Percentiles rank a stretch among this genome's conserved stretches.
Conservation (phyloP, 768 basidiomycete genomes). For the Rhizopogon rudus region DNA sequence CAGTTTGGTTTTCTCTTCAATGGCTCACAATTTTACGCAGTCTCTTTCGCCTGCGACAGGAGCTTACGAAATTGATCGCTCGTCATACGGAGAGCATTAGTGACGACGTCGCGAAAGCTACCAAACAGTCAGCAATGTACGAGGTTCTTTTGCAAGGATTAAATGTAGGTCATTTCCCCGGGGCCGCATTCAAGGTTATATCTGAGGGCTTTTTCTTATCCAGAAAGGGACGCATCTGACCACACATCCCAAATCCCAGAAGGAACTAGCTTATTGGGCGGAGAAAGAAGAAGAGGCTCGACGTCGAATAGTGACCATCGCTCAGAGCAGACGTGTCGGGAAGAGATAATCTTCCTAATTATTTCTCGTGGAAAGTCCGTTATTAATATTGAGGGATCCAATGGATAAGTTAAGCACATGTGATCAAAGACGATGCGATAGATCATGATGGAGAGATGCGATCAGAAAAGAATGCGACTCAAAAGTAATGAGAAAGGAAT, state of each 20-base stretch:
- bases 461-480: not conserved
- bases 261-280: slow-evolving; percentile 84
- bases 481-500: slow-evolving; percentile 2
- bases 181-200: not conserved
- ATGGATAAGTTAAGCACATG: slow-evolving; percentile 14
- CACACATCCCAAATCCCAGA: slow-evolving; percentile 81
- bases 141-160: slow-evolving; percentile 72
- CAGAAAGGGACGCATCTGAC: slow-evolving; percentile 66
- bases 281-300: slow-evolving; percentile 79
- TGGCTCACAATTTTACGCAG: slow-evolving; percentile 34
- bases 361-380: slow-evolving; percentile 9
- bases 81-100: slow-evolving; percentile 66
- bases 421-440: slow-evolving; percentile 9
- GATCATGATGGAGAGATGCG: slow-evolving; percentile 7
- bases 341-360: slow-evolving; percentile 15
- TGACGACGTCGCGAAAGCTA: slow-evolving; percentile 57
- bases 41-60: slow-evolving; percentile 78
- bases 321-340: slow-evolving; percentile 22
- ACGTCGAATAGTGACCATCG: slow-evolving; percentile 45
- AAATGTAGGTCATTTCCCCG: slow-evolving; percentile 46
- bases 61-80: slow-evolving; percentile 70
- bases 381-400: slow-evolving; percentile 8
- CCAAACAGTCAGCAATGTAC: slow-evolving; percentile 68
- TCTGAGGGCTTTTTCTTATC: slow-evolving; percentile 1
- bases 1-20: not conserved